A percentile compares a stretch with the other conserved stretches of the same genome.
Conservation (phyloP, 192 early-diverging fungal genomes). For the Backusella westeae region DNA sequence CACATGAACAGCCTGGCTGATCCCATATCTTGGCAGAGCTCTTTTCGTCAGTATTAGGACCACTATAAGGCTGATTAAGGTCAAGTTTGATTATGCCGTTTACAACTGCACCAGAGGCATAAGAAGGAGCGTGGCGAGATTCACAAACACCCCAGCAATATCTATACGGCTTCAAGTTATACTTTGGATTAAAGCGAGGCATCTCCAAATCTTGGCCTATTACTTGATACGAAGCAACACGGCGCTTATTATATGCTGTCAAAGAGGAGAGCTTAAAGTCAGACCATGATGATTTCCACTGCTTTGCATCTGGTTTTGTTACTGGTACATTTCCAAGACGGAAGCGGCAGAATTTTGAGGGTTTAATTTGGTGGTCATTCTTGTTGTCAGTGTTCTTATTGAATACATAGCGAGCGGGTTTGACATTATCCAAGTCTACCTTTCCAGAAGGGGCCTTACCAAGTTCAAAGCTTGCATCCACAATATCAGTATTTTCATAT, state of each 20-base stretch:
- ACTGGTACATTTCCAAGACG: constrained; percentile 32
- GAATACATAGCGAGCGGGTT: constrained; percentile 17
- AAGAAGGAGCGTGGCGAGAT: constrained; percentile 22
- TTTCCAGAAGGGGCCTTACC: constrained; percentile 21
- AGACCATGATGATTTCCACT: neutral
- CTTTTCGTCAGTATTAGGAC: constrained; percentile 9
- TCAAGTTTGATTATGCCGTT: constrained; percentile 38
- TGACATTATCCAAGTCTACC: constrained; percentile 15
- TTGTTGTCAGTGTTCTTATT: constrained; percentile 28
- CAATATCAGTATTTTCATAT: constrained; percentile 39
- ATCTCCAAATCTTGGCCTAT: constrained; percentile 36
- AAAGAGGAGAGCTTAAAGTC: neutral
- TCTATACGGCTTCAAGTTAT: constrained; percentile 25
- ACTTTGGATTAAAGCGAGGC: constrained; percentile 35
- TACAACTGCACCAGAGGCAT: constrained; percentile 33
- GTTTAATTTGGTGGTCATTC: constrained; percentile 18
- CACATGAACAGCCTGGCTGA: constrained; percentile 33
- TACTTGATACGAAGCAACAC: constrained; percentile 27
- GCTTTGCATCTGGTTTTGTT: neutral
- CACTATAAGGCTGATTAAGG: constrained; percentile 20
- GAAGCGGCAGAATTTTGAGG: constrained; percentile 31
- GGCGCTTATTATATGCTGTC: constrained; percentile 17
- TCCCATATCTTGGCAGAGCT: constrained; percentile 28
- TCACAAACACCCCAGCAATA: constrained; percentile 39
- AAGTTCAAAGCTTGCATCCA: constrained; percentile 36